These are phyloP conservation scores for Ustilago nuda DNA, from an alignment of 1,284 basidiomycete species.

Conservation along the genomic window DNA sequence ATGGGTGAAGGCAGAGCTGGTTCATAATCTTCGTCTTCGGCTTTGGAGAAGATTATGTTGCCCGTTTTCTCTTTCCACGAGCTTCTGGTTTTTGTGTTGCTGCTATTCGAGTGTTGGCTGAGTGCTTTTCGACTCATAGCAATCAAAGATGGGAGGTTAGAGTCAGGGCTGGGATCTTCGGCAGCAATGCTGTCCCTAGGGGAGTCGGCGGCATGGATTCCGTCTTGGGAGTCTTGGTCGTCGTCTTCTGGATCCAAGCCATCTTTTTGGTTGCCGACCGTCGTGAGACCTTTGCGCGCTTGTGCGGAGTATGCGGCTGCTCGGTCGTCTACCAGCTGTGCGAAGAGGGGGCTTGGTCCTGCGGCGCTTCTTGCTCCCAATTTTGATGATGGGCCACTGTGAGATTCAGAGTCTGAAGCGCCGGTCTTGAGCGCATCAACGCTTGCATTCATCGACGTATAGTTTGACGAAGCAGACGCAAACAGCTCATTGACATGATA, in stretches of 20 bases:
- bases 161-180: constrained; percentile 8
- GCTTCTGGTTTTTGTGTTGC: background rate
- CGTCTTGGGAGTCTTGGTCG: constrained; percentile 51
- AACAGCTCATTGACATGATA: constrained; percentile 31
- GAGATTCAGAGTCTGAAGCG: constrained; percentile 3
- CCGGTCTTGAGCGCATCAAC: constrained; percentile 13
- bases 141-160: background rate
- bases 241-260: constrained; percentile 58
- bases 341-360: constrained; percentile 34
- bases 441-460: constrained; percentile 37
- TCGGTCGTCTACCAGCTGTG: constrained; percentile 35
- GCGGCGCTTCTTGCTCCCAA: constrained; percentile 10
- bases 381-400: background rate
- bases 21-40: constrained; percentile 71
- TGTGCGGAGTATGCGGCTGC: constrained; percentile 32
- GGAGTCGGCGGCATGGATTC: constrained; percentile 26
- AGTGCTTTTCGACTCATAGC: background rate
- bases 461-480: constrained; percentile 21
- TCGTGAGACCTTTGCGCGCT: constrained; percentile 38
- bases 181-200: constrained; percentile 23
- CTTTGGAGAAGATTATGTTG: constrained; percentile 79
- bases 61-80: constrained; percentile 58
- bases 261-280: constrained; percentile 57
- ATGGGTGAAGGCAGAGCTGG: constrained; percentile 43
- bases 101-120: background rate